Base-by-base conservation (phyloP, 345 rosid genomes). In the Balakata baccata region DNA sequence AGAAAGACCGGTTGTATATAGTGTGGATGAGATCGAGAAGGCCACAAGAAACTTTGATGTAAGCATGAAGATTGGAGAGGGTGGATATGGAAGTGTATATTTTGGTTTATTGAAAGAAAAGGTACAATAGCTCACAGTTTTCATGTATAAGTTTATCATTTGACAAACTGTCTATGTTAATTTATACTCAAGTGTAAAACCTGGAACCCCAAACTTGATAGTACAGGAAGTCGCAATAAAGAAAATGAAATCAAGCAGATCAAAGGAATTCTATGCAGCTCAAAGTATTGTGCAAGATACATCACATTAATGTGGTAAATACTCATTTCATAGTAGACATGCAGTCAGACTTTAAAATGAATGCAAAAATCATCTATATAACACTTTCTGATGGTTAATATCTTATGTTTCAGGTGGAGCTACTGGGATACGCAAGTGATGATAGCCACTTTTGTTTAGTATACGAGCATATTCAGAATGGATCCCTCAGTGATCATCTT, bases 271-370 rank as follows among this genome's bases (percentile, higher is more conserved):
- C 75, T 68, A 74, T 6, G 64, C 78, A 6, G 85, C 78, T 77
- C 20, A 81, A 75, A 29, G 81, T 77, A 20, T 50, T 79, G 66
- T 81, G 80, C 80, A 81, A 63, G 72, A 67, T 77, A 59, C 81
- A 84, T 79, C 83, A 77, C 64, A 79, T 81, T 63, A 84, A 84
- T 70, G 78, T 79, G 85, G 83, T 79, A 69, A 62, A 69, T 34
- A 57, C 53, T 67, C 2, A 43, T 62, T 16, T 25, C 14, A 10
- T 63, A 20, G n/a, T 3, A 57, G 8, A 49, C 13, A 11, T 43
- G 8, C 16, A 49, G 14, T 49, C 4, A 41, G 17, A 14, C 10
- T 53, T 12, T 16, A 8, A 52, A 66, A 37, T 29, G 4, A 9
- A 53, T 43, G 20, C 45, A 39, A 37, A 45, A 45, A 45, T 10